These are phyloP conservation scores for Nannochloris sp. DNA, from an alignment of 139 green algal species.

Conservation along the genomic window DNA sequence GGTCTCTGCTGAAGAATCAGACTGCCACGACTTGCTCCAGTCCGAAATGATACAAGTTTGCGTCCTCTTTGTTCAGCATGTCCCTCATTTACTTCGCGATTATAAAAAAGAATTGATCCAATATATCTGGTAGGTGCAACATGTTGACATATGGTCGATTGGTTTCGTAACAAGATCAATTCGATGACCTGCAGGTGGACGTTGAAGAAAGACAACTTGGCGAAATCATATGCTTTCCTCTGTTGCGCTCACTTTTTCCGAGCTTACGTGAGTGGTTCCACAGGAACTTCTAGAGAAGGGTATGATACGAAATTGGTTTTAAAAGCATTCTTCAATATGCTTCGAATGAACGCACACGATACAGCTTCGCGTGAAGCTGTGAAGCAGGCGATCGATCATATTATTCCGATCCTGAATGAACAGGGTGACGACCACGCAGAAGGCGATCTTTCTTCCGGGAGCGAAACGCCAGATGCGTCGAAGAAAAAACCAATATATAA, in stretches of 20 bases:
- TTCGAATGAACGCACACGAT: slow-evolving; percentile 71
- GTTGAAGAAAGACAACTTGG: slow-evolving; percentile 73
- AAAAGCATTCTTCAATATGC: slow-evolving; percentile 31
- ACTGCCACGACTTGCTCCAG: slow-evolving; percentile 45
- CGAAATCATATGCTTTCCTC: slow-evolving; percentile 77
- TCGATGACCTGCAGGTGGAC: slow-evolving; percentile 5
- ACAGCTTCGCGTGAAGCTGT: slow-evolving; percentile 48
- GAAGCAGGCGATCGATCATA: slow-evolving; percentile 72
- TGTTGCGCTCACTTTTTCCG: slow-evolving; percentile 82
- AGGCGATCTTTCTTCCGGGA: not conserved
- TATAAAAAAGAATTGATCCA: slow-evolving; percentile 83
- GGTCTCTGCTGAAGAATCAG: not conserved
- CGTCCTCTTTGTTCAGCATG: slow-evolving; percentile 61
- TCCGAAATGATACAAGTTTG: slow-evolving; percentile 75
- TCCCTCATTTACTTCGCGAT: slow-evolving; percentile 35
- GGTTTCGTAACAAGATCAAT: not conserved
- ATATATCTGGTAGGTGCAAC: slow-evolving; percentile 58
- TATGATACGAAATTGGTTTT: slow-evolving; percentile 6
- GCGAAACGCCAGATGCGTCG: not conserved
- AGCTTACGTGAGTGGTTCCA: slow-evolving; percentile 34
- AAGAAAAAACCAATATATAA: slow-evolving; percentile 8
- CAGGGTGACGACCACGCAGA: not conserved
- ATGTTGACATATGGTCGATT: not conserved
- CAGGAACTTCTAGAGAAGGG: not conserved
- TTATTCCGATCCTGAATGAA: slow-evolving; percentile 61